Base-by-base conservation (phyloP, 2,329 filamentous ascomycete genomes). In the Venturiaceae sp. region DNA sequence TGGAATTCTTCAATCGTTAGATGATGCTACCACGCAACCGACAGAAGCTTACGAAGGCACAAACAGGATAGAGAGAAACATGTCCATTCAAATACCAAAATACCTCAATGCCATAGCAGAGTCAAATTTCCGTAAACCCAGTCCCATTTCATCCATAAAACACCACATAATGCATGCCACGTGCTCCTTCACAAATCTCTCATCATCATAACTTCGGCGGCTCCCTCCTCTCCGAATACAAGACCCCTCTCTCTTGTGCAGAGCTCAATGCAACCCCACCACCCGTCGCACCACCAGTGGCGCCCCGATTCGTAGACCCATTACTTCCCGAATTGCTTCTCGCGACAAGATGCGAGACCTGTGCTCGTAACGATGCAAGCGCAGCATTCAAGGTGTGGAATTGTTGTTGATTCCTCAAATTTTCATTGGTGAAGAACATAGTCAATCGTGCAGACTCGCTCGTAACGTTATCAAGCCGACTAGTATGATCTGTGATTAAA, bases 351-450 rank as follows among this genome's bases (percentile, higher is more conserved):
- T 37, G 32, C 23, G 30, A 37, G 16, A 58, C 26, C 47, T 58
- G 57, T 8, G 44, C 37, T 21, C 50, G 14, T 32, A 58, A 21
- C 28, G 47, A 26, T 19, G 57, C 55, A 32, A 53, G n/a, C 19
- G 57, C 37, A 28, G 37, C 57, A n/a, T 37, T 53, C 26, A 58
- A 13, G 6, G 57, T 58, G 19, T 53, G 44, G 13, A 58, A 54
- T n/a, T 50, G 46, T 32, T 58, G 57, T 16, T 50, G 36, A 26
- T 36, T 53, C 32, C 44, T 11, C 46, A 36, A 21, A 9, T 28
- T 50, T 32, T 53, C 26, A 41, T 58, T 58, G n/a, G 52, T 41
- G 2, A 58, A 19, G 8, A 57, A 26, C 57, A 58, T 58, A 13
- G 56, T 47, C 11, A 54, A 39, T 23, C 46, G 28, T 9, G 57